phyloP scores from a whole-genome alignment of 108 stramenopile genomes.

The Bacterosira constricta region DNA sequence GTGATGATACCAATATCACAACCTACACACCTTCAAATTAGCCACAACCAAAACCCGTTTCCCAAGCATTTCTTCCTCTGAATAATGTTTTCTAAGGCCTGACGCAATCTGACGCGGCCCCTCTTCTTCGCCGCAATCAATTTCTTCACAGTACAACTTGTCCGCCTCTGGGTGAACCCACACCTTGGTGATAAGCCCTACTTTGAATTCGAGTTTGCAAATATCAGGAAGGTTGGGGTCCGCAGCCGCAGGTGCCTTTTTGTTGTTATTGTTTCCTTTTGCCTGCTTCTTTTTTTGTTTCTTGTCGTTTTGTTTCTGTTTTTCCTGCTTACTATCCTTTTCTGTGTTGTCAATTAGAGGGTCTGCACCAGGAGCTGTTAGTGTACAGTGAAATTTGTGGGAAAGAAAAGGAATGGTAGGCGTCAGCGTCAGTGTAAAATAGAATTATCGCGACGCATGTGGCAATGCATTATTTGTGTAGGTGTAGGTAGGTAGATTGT shows the following conservation, averaged over 20 bases:
- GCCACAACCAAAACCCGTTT: slow-evolving; percentile 91
- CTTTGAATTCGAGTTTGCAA: slow-evolving; percentile 90
- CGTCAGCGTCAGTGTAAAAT: too few species aligned
- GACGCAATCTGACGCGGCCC: slow-evolving; percentile 89
- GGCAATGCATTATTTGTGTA: background rate
- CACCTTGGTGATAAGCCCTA: slow-evolving; percentile 88
- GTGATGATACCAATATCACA: background rate
- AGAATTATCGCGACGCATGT: too few species aligned
- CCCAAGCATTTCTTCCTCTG: slow-evolving; percentile 89
- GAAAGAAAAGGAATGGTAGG: too few species aligned
- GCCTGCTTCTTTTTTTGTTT: slow-evolving; percentile 26
- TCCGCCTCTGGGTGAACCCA: slow-evolving; percentile 97
- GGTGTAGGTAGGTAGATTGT: too few species aligned
- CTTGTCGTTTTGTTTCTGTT: slow-evolving; percentile 30
- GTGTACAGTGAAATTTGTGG: too few species aligned
- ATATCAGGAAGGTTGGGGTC: slow-evolving; percentile 75
- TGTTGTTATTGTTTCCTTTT: slow-evolving; percentile 20
- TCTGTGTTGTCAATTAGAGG: background rate
- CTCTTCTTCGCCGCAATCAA: slow-evolving; percentile 92
- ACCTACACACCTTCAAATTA: slow-evolving; percentile 89
- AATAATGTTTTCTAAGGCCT: slow-evolving; percentile 89
- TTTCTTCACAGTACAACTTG: slow-evolving; percentile 97
- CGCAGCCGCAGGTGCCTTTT: slow-evolving; percentile 14
- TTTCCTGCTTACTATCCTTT: slow-evolving; percentile 1
- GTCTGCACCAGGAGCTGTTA: slow-evolving; percentile 41